Conservation (phyloP, 2,329 filamentous ascomycete genomes). For the Penicillium sp. region DNA sequence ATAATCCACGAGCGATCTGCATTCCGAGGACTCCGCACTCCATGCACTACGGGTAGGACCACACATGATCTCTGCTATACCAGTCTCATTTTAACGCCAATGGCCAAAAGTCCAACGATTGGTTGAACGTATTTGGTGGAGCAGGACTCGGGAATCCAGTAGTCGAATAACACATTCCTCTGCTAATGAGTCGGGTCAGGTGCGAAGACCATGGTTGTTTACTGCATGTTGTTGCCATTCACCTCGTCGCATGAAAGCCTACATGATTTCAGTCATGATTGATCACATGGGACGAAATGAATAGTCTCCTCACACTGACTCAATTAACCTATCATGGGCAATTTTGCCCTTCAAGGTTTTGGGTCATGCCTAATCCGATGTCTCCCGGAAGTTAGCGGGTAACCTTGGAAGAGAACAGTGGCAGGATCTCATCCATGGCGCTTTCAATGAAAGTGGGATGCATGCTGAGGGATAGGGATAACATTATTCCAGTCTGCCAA, state of each 20-base stretch:
- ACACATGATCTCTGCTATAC: slow-evolving; percentile 29
- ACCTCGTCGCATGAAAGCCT: neutral
- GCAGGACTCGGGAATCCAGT: slow-evolving; percentile 27
- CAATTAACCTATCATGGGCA: slow-evolving; percentile 51
- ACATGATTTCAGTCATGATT: slow-evolving; percentile 22
- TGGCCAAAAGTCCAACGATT: slow-evolving; percentile 23
- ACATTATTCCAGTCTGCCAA: slow-evolving; percentile 48
- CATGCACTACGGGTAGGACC: slow-evolving; percentile 33
- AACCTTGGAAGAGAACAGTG: slow-evolving; percentile 56
- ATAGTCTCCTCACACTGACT: slow-evolving; percentile 29
- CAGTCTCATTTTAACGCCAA: slow-evolving; percentile 29
- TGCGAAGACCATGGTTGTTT: slow-evolving; percentile 6
- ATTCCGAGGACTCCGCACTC: slow-evolving; percentile 29
- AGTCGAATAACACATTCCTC: slow-evolving; percentile 26
- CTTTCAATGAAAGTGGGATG: slow-evolving; percentile 55
- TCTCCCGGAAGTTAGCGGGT: slow-evolving; percentile 54
- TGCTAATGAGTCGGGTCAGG: slow-evolving; percentile 27
- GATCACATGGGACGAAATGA: slow-evolving; percentile 31
- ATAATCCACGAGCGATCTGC: slow-evolving; percentile 12
- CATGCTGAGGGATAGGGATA: slow-evolving; percentile 54
- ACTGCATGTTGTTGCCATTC: slow-evolving; percentile 8
- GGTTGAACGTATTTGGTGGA: slow-evolving; percentile 24
- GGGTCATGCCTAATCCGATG: slow-evolving; percentile 27
- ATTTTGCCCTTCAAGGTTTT: slow-evolving; percentile 47
- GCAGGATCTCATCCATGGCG: slow-evolving; percentile 49